Evolutionary conservation across 139 green algal species (phyloP).

Genomic region (Desmodesmus armatus): DNA sequence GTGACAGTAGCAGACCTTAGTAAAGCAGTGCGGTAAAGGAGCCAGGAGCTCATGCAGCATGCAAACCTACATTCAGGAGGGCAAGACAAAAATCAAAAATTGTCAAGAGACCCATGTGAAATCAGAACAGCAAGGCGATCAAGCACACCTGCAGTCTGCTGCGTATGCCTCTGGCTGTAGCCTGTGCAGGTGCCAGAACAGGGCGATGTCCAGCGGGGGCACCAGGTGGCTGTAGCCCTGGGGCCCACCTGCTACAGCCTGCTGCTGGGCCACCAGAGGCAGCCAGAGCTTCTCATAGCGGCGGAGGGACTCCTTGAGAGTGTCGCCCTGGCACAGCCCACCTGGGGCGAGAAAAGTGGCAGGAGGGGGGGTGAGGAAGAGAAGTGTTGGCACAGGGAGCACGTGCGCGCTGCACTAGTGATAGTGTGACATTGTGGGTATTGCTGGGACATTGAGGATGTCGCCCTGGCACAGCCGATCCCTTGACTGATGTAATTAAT

Average conservation of each 20-base stretch:
- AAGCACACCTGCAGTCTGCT: conserved; percentile 35
- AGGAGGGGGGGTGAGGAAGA: no score
- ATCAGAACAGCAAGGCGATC: not conserved
- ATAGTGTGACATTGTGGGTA: no score
- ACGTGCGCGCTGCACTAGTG: no score
- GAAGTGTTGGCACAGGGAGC: no score
- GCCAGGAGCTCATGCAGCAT: not conserved
- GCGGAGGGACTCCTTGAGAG: conserved; percentile 34
- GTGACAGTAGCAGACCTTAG: not conserved
- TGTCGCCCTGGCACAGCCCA: conserved; percentile 49
- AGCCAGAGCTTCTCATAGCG: conserved; percentile 55
- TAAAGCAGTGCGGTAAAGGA: not conserved
- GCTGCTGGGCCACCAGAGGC: conserved; percentile 32
- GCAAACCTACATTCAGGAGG: not conserved
- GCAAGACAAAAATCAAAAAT: not conserved
- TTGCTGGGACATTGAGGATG: no score
- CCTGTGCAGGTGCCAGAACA: conserved; percentile 55
- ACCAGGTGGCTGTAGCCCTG: conserved; percentile 29
- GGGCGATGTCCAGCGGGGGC: conserved; percentile 56
- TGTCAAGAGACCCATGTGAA: not conserved
- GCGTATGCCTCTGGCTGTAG: conserved; percentile 52
- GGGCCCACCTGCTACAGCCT: not conserved
- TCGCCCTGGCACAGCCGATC: no score
- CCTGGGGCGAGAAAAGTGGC: no score
- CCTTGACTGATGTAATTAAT: no score